These are phyloP conservation scores for Xylaria scruposa DNA, from an alignment of 495 filamentous ascomycete species.

Conservation along the genomic window DNA sequence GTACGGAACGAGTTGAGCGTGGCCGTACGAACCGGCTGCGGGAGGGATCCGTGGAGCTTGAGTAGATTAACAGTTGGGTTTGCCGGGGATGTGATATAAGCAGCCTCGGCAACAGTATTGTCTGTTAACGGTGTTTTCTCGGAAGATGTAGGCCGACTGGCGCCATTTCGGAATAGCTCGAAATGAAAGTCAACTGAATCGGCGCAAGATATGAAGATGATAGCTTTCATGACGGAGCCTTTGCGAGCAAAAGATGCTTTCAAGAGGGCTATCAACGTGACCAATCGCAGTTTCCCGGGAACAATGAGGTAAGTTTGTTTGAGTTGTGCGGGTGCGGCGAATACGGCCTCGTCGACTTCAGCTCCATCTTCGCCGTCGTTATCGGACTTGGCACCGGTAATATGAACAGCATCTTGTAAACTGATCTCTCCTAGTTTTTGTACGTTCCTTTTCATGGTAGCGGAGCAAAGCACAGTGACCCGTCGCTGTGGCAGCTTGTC, in stretches of 20 bases:
- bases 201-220: slow-evolving; percentile 95
- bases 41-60: slow-evolving; percentile 91
- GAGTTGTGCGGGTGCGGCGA: slow-evolving; percentile 89
- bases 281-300: slow-evolving; percentile 86
- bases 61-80: slow-evolving; percentile 70
- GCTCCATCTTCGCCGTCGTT: slow-evolving; percentile 51
- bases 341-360: slow-evolving; percentile 61
- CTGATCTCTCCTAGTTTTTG: slow-evolving; percentile 92
- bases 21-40: slow-evolving; percentile 82
- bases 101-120: slow-evolving; percentile 50
- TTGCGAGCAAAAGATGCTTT: slow-evolving; percentile 85
- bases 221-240: slow-evolving; percentile 90
- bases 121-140: slow-evolving; percentile 44
- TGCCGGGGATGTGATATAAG: slow-evolving; percentile 57
- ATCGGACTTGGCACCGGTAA: slow-evolving; percentile 70
- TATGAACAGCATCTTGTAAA: slow-evolving; percentile 88
- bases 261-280: slow-evolving; percentile 81
- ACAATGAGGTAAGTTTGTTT: slow-evolving; percentile 88
- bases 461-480: slow-evolving; percentile 91
- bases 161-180: slow-evolving; percentile 74
- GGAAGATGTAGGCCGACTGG: slow-evolving; percentile 31
- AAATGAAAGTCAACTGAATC: slow-evolving; percentile 98
- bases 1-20: slow-evolving; percentile 79
- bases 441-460: slow-evolving; percentile 96
- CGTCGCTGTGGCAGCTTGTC: slow-evolving; percentile 72